Base-by-base conservation (phyloP, 371 early-diverging fungal genomes). In the Syncephalastrum contaminatum region DNA sequence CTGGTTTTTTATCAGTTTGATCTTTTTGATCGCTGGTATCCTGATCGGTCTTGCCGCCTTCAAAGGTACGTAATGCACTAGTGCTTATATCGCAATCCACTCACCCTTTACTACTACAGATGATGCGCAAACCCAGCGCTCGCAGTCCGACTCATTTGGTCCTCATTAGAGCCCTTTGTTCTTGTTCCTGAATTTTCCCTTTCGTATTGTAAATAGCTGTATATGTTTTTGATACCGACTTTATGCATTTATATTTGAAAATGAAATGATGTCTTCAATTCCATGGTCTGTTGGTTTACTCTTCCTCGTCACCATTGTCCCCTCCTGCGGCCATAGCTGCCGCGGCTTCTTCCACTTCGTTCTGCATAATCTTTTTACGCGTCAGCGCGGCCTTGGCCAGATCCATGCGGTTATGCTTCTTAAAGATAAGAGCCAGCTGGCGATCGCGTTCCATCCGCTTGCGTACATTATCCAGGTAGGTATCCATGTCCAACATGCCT, bases 1-100 rank as follows among this genome's bases (percentile, higher is more conserved):
- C 39, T 95, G 95, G 95, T 82, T 94, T 56, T 45, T 95, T n/a
- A 76, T 93, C 19, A 87, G 90, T 25, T 46, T 93, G 24, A 51
- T 86, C 7, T 92, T 95, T 60, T 65, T 95, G 16, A 81, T 74
- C 3, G 78, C 66, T 5, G 91, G 87, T 18, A 81, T 93, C 20
- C 55, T 92, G 1, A 84, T 82, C 3, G 93, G 91, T 2, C 51
- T 95, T 15, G 73, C 77, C 1, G 86, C 82, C 10, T 89, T 92
- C 62, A 92, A 91, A 70, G 73, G 76, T 66, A 53, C 43, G 42
- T 12, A 5, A 12, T 10, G 12, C 36, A 30, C 10, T 30, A 2
- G 7, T 30, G 36, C 36, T 30, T 12, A 2, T 6, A 30, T 30
- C 7, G 10, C 36, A 4, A 8, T 30, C 5, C 10, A 30, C 36